Evolutionary conservation across 2,329 filamentous ascomycete genomes (phyloP).

Genomic region (Colletotrichum destructivum): DNA sequence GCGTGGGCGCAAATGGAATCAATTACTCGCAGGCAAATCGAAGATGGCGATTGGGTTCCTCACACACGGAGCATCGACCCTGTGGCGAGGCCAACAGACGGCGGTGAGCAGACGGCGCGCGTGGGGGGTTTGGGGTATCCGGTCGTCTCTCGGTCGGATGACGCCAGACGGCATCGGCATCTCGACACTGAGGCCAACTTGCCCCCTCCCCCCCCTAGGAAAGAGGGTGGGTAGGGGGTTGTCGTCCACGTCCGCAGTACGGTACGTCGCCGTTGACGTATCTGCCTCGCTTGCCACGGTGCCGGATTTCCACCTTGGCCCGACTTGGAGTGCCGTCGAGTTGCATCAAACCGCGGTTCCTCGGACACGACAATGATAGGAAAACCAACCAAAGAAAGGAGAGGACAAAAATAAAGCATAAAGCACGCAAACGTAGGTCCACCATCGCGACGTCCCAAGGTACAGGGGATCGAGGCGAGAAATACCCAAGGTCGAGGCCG

Average conservation of each 20-base stretch:
- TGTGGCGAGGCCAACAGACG: not conserved
- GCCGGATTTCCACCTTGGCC: slow-evolving; percentile 30
- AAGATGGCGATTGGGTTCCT: not conserved
- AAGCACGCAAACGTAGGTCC: slow-evolving; percentile 16
- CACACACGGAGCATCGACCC: not conserved
- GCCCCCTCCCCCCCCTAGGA: not conserved
- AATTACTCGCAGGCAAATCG: not conserved
- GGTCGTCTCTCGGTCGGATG: not conserved
- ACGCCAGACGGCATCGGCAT: not conserved
- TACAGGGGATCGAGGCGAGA: not conserved
- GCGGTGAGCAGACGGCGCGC: slow-evolving; percentile 28
- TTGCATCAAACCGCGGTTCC: slow-evolving; percentile 3
- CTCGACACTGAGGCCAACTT: not conserved
- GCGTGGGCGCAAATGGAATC: too few species aligned
- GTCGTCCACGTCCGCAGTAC: not conserved
- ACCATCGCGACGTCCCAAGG: slow-evolving; percentile 9
- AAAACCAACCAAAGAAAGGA: not conserved
- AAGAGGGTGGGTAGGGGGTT: not conserved
- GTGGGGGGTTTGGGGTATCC: slow-evolving; percentile 2
- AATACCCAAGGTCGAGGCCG: not conserved
- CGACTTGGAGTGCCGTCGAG: not conserved
- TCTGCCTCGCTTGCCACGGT: not conserved
- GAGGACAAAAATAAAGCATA: not conserved
- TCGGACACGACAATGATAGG: not conserved
- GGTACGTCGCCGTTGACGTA: not conserved